These are phyloP conservation scores for Lentinula sp. DNA, from an alignment of 768 basidiomycete species.

Conservation along the genomic window DNA sequence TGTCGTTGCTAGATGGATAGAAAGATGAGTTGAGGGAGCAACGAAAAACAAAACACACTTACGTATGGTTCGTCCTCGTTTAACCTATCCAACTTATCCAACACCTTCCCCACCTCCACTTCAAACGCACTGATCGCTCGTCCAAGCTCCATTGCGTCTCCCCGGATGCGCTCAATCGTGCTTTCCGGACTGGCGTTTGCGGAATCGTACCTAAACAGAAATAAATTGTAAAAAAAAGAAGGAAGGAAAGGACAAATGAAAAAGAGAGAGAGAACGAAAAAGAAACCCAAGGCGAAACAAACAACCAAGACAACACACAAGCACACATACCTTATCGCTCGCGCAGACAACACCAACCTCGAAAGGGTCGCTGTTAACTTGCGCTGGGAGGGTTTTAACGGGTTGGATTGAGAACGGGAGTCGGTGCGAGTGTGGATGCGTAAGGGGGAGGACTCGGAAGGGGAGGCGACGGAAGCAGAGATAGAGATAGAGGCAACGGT, in stretches of 20 bases:
- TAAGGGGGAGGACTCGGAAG: neutral
- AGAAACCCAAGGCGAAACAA: too few relatives aligned
- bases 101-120: constrained; percentile 55
- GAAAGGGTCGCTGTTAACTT: constrained; percentile 88
- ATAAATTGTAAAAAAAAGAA: too few relatives aligned
- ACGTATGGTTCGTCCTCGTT: neutral
- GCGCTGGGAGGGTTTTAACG: constrained; percentile 75
- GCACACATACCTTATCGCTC: constrained; percentile 70
- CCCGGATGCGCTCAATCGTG: constrained; percentile 60
- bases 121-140: constrained; percentile 66
- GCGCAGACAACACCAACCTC: constrained; percentile 84
- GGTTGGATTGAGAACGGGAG: constrained; percentile 15
- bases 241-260: too few relatives aligned
- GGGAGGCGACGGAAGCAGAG: too few relatives aligned
- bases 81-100: constrained; percentile 6
- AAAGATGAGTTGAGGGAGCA: too few relatives aligned
- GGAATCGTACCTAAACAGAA: too few relatives aligned
- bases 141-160: constrained; percentile 72
- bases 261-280: too few relatives aligned
- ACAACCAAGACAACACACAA: too few relatives aligned
- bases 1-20: too few relatives aligned
- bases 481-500: neutral
- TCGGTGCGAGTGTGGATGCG: constrained; percentile 30
- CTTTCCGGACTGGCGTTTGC: constrained; percentile 28
- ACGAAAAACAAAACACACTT: too few relatives aligned